A percentile compares a stretch with the other conserved stretches of the same genome.
phyloP scores from a whole-genome alignment of 257 asterid species.

The Solanum appendiculatum region DNA sequence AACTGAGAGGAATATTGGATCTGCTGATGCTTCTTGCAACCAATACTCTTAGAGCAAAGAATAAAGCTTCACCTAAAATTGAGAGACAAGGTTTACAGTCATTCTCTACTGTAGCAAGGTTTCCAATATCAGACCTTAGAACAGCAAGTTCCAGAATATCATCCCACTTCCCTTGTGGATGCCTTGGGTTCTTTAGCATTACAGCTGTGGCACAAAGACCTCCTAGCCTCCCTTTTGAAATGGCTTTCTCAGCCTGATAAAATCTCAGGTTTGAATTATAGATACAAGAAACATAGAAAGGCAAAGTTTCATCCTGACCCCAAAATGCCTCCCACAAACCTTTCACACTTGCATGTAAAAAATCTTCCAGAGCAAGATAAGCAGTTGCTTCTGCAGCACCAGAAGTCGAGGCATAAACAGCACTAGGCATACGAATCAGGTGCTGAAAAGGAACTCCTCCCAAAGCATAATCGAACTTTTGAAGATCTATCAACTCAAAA shows the following conservation, averaged over 20 bases:
- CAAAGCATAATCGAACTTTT: conserved; percentile 86
- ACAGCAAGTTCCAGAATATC: conserved; percentile 79
- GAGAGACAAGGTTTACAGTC: conserved; percentile 36
- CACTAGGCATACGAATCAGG: conserved; percentile 85
- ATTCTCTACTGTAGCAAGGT: conserved; percentile 28
- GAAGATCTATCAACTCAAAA: conserved; percentile 89
- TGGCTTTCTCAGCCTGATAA: conserved; percentile 78
- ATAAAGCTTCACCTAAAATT: conserved; percentile 64
- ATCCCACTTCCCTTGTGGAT: conserved; percentile 96
- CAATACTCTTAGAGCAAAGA: conserved; percentile 78
- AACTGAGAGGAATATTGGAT: conserved; percentile 63
- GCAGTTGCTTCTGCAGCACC: conserved; percentile 58
- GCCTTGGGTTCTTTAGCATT: conserved; percentile 92
- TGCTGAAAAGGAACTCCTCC: conserved; percentile 90
- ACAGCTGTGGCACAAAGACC: conserved; percentile 90
- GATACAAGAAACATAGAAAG: conserved; percentile 74
- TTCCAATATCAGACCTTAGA: conserved; percentile 57
- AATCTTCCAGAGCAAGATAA: conserved; percentile 92
- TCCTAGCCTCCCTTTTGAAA: conserved; percentile 62
- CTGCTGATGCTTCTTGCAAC: conserved; percentile 83
- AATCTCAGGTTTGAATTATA: conserved; percentile 58
- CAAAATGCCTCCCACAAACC: conserved; percentile 96
- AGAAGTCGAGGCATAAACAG: conserved; percentile 67
- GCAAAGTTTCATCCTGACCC: conserved; percentile 59
- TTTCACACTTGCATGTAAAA: conserved; percentile 64